Percentiles rank a stretch among this genome's conserved stretches.
Conservation (phyloP, 2,329 filamentous ascomycete genomes). For the Pseudogymnoascus sp. region DNA sequence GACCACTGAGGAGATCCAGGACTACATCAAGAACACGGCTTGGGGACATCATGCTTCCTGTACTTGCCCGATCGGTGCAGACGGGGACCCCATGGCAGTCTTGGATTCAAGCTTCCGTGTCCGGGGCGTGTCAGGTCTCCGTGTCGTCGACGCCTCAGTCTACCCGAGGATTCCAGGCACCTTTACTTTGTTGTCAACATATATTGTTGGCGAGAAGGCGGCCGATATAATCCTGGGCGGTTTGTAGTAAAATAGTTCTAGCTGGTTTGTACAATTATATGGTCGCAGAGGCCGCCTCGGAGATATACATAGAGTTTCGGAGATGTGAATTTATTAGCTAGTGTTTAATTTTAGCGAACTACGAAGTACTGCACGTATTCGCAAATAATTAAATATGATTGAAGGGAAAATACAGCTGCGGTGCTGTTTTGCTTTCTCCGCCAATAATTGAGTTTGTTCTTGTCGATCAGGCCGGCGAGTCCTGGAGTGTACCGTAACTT, state of each 20-base stretch:
- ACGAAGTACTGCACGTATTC: not conserved
- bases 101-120: constrained; percentile 51
- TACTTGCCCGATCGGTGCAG: constrained; percentile 45
- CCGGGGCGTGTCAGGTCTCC: constrained; percentile 44
- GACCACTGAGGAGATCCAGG: constrained; percentile 37
- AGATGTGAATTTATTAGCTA: not conserved
- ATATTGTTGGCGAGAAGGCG: constrained; percentile 56
- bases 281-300: not conserved
- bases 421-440: not conserved
- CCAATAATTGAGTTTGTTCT: not conserved
- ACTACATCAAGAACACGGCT: constrained; percentile 41
- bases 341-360: not conserved
- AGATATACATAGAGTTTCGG: not conserved
- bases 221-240: constrained; percentile 11
- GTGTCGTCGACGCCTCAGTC: constrained; percentile 55
- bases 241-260: not conserved
- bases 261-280: not conserved
- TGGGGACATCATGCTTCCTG: constrained; percentile 54
- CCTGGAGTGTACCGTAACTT: not conserved
- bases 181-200: constrained; percentile 44
- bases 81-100: constrained; percentile 36
- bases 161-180: constrained; percentile 47
- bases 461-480: not conserved
- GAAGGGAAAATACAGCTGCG: not conserved
- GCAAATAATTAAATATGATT: not conserved